A percentile compares a stretch with the other conserved stretches of the same genome.
Conservation (phyloP, 1,284 basidiomycete genomes). For the Ganoderma lucidum region DNA sequence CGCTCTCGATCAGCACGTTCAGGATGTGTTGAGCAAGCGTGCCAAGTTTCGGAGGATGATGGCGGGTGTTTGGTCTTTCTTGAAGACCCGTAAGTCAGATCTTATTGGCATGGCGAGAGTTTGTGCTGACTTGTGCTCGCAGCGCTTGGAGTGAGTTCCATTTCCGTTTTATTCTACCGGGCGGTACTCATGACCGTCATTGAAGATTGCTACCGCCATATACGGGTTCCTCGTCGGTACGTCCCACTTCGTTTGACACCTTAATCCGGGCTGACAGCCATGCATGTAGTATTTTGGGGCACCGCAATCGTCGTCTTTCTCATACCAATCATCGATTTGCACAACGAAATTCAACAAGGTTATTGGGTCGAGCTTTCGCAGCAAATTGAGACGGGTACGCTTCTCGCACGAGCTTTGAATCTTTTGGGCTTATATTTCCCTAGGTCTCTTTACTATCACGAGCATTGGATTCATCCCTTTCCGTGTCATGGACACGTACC, state of each 20-base stretch:
- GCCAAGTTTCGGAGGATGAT: slow-evolving; percentile 69
- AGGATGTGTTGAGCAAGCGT: slow-evolving; percentile 75
- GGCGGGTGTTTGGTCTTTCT: slow-evolving; percentile 82
- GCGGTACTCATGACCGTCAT: not conserved
- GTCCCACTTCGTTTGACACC: slow-evolving; percentile 31
- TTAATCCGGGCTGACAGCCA: not conserved
- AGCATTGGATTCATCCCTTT: slow-evolving; percentile 78
- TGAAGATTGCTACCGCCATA: slow-evolving; percentile 75
- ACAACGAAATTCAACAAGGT: slow-evolving; percentile 67
- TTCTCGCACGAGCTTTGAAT: not conserved
- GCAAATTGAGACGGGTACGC: slow-evolving; percentile 78
- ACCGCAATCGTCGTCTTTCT: slow-evolving; percentile 84
- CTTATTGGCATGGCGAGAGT: too few species aligned
- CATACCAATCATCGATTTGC: slow-evolving; percentile 71
- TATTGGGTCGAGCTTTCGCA: slow-evolving; percentile 83
- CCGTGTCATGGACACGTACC: slow-evolving; percentile 80
- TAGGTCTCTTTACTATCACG: slow-evolving; percentile 84
- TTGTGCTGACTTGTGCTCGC: not conserved
- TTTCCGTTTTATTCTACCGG: not conserved
- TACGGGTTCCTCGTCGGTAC: slow-evolving; percentile 82
- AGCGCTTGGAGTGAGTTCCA: slow-evolving; percentile 7
- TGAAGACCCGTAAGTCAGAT: slow-evolving; percentile 67
- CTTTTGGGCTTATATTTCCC: not conserved
- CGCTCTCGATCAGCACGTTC: slow-evolving; percentile 81
- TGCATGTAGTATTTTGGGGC: slow-evolving; percentile 71